These are phyloP conservation scores for Ilex aquifolium DNA, from an alignment of 257 asterid genomes.

Conservation along the genomic window DNA sequence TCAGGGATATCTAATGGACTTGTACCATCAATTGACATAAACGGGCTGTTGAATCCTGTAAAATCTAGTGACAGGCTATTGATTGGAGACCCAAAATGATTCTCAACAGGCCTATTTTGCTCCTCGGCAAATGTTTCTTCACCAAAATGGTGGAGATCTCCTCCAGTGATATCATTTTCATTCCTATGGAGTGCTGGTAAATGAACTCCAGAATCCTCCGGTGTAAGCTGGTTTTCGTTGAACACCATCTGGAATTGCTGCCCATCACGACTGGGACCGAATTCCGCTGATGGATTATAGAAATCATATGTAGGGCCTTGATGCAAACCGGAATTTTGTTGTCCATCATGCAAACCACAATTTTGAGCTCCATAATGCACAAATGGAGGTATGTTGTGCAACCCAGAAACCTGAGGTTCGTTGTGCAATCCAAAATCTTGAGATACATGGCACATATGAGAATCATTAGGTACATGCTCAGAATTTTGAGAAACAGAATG, in stretches of 20 bases:
- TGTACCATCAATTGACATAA: slow-evolving; percentile 39
- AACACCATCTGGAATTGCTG: slow-evolving; percentile 26
- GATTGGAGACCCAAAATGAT: slow-evolving; percentile 35
- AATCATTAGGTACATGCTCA: slow-evolving; percentile 23
- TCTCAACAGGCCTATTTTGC: slow-evolving; percentile 23
- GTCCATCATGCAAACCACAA: slow-evolving; percentile 19
- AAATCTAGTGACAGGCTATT: slow-evolving; percentile 34
- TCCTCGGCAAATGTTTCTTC: slow-evolving; percentile 21
- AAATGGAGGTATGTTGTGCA: slow-evolving; percentile 26
- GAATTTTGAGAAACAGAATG: slow-evolving; percentile 25
- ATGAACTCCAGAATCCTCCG: slow-evolving; percentile 20
- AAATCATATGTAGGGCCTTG: slow-evolving; percentile 27
- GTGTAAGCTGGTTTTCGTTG: slow-evolving; percentile 27
- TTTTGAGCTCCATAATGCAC: slow-evolving; percentile 33
- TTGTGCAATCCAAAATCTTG: slow-evolving; percentile 13
- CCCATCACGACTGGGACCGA: slow-evolving; percentile 25
- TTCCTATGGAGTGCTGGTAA: slow-evolving; percentile 10
- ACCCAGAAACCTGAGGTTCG: slow-evolving; percentile 19
- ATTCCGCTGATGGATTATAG: slow-evolving; percentile 25
- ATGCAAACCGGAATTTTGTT: slow-evolving; percentile 29
- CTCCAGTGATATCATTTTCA: slow-evolving; percentile 16
- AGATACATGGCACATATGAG: slow-evolving; percentile 13
- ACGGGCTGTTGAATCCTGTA: slow-evolving; percentile 28
- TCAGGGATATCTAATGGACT: slow-evolving; percentile 9
- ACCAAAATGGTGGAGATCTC: slow-evolving; percentile 15